These are phyloP conservation scores for Paraconiothyrium brasiliense DNA, from an alignment of 2,329 filamentous ascomycete genomes.

Conservation along the genomic window DNA sequence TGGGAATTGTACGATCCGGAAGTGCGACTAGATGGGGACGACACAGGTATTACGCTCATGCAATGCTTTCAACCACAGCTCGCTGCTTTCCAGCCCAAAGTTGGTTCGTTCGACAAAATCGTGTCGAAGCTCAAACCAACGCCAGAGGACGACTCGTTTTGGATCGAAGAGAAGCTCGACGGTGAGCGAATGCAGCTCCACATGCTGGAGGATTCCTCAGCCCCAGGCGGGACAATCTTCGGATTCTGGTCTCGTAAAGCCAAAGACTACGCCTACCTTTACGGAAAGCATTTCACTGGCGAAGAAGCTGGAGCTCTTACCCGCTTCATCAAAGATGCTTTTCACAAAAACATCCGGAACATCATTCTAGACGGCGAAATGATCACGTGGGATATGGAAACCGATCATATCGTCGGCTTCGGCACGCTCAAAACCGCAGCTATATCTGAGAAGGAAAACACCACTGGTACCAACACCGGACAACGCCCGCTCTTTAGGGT, in stretches of 20 bases:
- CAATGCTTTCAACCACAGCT: constrained; percentile 96
- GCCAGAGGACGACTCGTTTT: constrained; percentile 80
- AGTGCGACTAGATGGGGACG: constrained; percentile 76
- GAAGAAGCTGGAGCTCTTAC: constrained; percentile 77
- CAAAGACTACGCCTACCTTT: constrained; percentile 95
- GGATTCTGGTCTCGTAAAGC: constrained; percentile 95
- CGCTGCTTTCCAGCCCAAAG: constrained; percentile 86
- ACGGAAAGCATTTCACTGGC: constrained; percentile 80
- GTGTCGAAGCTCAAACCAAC: constrained; percentile 72
- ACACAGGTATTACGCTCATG: constrained; percentile 82
- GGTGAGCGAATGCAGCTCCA: constrained; percentile 98
- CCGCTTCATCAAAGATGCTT: constrained; percentile 79
- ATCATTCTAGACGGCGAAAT: constrained; percentile 97
- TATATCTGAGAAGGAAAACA: constrained; percentile 78
- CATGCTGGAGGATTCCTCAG: constrained; percentile 75
- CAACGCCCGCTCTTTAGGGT: constrained; percentile 82
- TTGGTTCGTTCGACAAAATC: constrained; percentile 76
- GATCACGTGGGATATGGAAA: constrained; percentile 94
- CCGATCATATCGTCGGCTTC: constrained; percentile 86
- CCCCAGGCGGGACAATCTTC: constrained; percentile 77
- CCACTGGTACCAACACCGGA: constrained; percentile 63
- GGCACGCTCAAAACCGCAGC: constrained; percentile 94
- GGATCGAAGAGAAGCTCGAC: constrained; percentile 98
- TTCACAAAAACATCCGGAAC: constrained; percentile 79
- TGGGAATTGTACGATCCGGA: constrained; percentile 87